Evolutionary conservation across 2,329 filamentous ascomycete species (phyloP), one percentile per base, ranked within the genome.

Genomic region (Penicillium aurantiogriseum): DNA sequence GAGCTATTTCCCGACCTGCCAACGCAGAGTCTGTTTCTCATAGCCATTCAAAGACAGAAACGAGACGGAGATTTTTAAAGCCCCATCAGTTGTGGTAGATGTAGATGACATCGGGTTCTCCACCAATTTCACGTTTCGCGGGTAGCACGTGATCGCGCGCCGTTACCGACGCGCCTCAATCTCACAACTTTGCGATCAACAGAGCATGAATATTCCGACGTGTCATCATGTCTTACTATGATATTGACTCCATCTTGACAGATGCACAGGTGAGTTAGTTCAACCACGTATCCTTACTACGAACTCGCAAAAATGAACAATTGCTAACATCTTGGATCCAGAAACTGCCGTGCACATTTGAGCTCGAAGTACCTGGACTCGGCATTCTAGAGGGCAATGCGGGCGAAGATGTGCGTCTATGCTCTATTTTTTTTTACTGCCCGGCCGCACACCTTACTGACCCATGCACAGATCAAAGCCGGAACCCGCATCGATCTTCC

Each of bases 331-430:
- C 17, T 49, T 50, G 25, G 5, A 23, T 38, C 59, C 58, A 96
- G 87, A 97, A 97, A 89, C 85, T 97, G 33, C 93, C 94, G 40
- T 96, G 92, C 79, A 95, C 90, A 51, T 97, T 97, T 77, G 90
- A 96, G 71, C 85, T 97, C 69, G 89, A 93, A 58, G 88, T 96
- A 33, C 89, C 92, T 21, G 87, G 90, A 56, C 85, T 97, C 45
- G 92, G 92, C 65, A 91, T 96, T 73, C 83, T 99, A 58, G 92
- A 96, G 76, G 92, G 92, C 69, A 93, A 91, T 69, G 83, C 89
- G 25, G 83, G 82, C 45, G 81, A 81, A 63, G 82, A 84, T 68
- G 82, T 35, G 17, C 46, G 40, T 83, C 69, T 59, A 73, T 60
- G 38, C 38, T 45, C 44, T 38, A n/a, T 6, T 17, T 11, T 8